Evolutionary conservation across 2,329 filamentous ascomycete genomes (phyloP).

Genomic region (Coniochaeta hoffmannii): DNA sequence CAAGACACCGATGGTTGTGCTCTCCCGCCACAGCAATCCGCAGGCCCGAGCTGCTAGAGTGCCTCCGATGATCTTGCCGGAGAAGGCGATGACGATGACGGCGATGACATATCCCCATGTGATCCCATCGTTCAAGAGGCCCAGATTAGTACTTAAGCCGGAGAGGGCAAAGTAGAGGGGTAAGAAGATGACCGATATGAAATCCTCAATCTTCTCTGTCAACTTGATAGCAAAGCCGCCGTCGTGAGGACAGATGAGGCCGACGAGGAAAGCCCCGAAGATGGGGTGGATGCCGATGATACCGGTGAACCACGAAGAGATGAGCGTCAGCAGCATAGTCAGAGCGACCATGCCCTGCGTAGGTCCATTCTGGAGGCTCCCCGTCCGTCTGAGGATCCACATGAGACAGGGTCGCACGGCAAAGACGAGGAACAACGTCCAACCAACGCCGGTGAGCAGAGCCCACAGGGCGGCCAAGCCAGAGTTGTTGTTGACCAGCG

Average conservation of each 20-base stretch:
- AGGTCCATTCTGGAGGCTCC: conserved; percentile 79
- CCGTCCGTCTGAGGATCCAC: conserved; percentile 64
- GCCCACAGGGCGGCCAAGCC: conserved; percentile 83
- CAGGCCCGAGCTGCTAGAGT: conserved; percentile 68
- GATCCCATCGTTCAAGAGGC: conserved; percentile 70
- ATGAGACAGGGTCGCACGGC: conserved; percentile 67
- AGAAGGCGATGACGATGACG: conserved; percentile 73
- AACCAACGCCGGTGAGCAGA: conserved; percentile 67
- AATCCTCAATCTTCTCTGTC: conserved; percentile 90
- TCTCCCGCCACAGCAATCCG: conserved; percentile 84
- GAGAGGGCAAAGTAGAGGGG: conserved; percentile 93
- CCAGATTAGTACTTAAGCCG: conserved; percentile 80
- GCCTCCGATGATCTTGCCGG: conserved; percentile 78
- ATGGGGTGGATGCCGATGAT: conserved; percentile 92
- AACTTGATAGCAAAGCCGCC: conserved; percentile 85
- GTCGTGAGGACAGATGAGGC: conserved; percentile 83
- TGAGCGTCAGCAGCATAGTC: conserved; percentile 71
- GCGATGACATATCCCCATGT: conserved; percentile 88
- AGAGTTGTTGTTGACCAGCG: conserved; percentile 79
- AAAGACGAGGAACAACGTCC: conserved; percentile 67
- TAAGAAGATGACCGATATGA: conserved; percentile 75
- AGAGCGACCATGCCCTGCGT: conserved; percentile 77
- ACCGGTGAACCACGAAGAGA: conserved; percentile 77
- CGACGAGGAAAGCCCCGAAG: conserved; percentile 86
- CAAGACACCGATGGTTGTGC: conserved; percentile 75